Base-by-base conservation (phyloP, 805 yeast genomes). In the Candida wancherniae region DNA sequence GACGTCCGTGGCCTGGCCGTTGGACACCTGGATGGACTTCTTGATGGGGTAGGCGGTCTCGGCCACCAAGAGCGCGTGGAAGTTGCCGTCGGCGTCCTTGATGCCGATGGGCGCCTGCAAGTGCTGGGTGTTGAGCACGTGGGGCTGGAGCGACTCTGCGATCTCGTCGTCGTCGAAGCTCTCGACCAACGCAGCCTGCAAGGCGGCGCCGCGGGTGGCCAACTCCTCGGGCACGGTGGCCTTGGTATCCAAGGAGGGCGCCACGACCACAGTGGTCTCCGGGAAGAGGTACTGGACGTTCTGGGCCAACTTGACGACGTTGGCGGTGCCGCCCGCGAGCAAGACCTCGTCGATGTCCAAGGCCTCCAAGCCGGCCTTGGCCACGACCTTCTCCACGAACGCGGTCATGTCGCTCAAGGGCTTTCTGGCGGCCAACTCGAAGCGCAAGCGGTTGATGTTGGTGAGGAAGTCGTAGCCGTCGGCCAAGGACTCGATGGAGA, bases 391-490 rank as follows among this genome's bases (percentile, higher is more conserved):
- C 53, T 80, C 85, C 34, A 85, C 82, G 52, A 92, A 90, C 9
- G 72, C 66, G 40, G 82, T 66, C 77, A 87, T 81, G 58, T 81
- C 75, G 44, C 77, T 63, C 50, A 90, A 75, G 18, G 82, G 87
- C 44, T 74, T 67, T 67, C 92, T 80, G 30, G 86, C 85, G 34
- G 84, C 79, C 44, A 90, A 70, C 69, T 92, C 98, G 56, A 75
- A 92, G 64, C 96, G 77, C 67, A 92, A 70, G 71, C 97, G 84
- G 75, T 92, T 92, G 57, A 92, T 80, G 37, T 90, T 73, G 42
- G 95, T 76, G 65, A 85, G 88, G 77, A 80, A 92, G 65, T 92
- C 98, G 57, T 71, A 76, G 42, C 98, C 98, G 38, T 84, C 94
- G 39, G 95, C 90, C 44, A 92, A 73, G 14, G 95, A 83, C 64